Evolutionary conservation across 1,139 yeast species (phyloP), one percentile per base, ranked within the genome.

Genomic region (Tardiomyces depauwii): DNA sequence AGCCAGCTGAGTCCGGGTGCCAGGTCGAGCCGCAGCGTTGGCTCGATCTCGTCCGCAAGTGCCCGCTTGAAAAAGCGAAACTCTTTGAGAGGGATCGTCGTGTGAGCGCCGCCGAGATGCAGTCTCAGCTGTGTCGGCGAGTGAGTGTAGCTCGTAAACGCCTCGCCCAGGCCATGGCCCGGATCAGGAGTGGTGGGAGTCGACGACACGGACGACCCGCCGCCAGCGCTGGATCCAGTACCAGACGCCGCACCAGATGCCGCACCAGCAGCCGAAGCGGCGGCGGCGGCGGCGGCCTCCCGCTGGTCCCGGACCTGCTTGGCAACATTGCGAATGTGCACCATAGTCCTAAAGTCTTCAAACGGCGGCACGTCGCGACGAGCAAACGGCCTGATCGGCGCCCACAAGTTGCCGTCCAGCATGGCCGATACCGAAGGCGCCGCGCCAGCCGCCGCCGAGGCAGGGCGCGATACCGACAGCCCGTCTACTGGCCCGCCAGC

Each of bases 1-100:
- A 78, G 66, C 78, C 81, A 78, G 33, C 80, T 72, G 46, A 80
- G 62, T 11, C 80, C 80, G 2, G 82, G 78, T 0, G 87, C 79
- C 43, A 64, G 60, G 49, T 80, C 87, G 18, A 82, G 62, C 46
- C 78, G 69, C 41, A 82, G 59, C 0, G 80, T 69, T 2, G 88
- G 86, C 56, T 86, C 96, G 47, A 91, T 73, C 60, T 91, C 98
- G 55, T 87, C 95, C 12, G 69, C 57, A 61, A 88, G 70, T 21
- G 86, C 65, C 50, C 76, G 73, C 51, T 80, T 80, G 62, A 83
- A 78, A 59, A 82, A 80, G 53, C 75, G 74, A 12, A 81, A 72
- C 18, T 76, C 79, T 53, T 73, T 76, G 47, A 78, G 56, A 4
- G 62, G 49, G 44, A 55, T 50, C 14, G 56, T 45, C 25, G 54